Conservation (phyloP, 2,329 filamentous ascomycete species). For the Gnomoniopsis smithogilvyi region DNA sequence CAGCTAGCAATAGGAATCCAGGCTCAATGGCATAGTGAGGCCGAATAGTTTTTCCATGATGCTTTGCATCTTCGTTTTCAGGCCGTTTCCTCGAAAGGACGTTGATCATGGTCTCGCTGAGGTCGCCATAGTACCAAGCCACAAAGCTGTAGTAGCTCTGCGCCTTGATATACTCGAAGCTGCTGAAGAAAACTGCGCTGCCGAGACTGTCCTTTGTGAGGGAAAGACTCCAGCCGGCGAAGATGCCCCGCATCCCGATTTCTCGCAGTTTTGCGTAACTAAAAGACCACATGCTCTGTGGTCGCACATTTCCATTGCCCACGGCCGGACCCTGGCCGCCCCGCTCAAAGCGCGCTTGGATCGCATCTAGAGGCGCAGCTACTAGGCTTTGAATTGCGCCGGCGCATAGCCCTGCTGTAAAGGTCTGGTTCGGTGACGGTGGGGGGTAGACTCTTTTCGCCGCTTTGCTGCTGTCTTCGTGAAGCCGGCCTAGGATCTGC, state of each 20-base stretch:
- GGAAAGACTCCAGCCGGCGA: constrained; percentile 69
- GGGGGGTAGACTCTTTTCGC: constrained; percentile 68
- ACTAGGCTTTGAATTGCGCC: constrained; percentile 68
- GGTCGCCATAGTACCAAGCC: constrained; percentile 63
- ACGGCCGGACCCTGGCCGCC: constrained; percentile 28
- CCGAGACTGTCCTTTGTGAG: constrained; percentile 69
- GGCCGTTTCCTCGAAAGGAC: constrained; percentile 46
- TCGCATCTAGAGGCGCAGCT: constrained; percentile 71
- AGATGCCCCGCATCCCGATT: constrained; percentile 69
- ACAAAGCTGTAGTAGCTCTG: constrained; percentile 72
- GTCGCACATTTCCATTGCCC: constrained; percentile 33
- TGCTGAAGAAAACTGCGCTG: constrained; percentile 69
- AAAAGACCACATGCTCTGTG: constrained; percentile 71
- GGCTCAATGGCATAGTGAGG: constrained; percentile 77
- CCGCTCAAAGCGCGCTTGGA: constrained; percentile 67
- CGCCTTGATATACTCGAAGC: constrained; percentile 73
- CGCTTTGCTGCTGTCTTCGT: constrained; percentile 57
- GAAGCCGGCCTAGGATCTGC: constrained; percentile 62
- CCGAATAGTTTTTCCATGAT: constrained; percentile 51
- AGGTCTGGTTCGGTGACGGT: constrained; percentile 59
- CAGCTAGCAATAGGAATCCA: constrained; percentile 66
- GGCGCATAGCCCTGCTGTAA: constrained; percentile 67
- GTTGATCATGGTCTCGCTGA: constrained; percentile 50
- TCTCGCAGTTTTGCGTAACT: constrained; percentile 64
- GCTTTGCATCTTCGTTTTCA: constrained; percentile 7